These are phyloP conservation scores for Phtheirospermum japonicum DNA, from an alignment of 257 asterid genomes.

Conservation along the genomic window DNA sequence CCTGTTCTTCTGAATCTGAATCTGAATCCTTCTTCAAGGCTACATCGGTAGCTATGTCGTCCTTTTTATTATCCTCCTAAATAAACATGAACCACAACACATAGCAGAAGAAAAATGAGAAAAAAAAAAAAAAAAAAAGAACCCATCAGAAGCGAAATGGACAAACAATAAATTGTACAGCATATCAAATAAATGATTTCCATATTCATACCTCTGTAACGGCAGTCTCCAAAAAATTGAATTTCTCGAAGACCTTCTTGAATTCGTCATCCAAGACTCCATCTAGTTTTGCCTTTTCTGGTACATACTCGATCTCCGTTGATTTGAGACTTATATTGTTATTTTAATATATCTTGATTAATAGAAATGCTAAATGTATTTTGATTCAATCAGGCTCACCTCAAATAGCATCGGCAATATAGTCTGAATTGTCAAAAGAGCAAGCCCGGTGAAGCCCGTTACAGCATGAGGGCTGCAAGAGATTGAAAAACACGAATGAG, in stretches of 20 bases:
- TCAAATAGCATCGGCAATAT: too few species aligned
- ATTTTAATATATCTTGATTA: too few species aligned
- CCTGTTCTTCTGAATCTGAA: slow-evolving; percentile 83
- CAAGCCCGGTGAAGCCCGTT: too few species aligned
- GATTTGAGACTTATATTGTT: too few species aligned
- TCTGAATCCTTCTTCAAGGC: slow-evolving; percentile 72
- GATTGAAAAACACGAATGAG: too few species aligned
- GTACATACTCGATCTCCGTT: slow-evolving; percentile 91
- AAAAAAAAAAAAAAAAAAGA: neutral
- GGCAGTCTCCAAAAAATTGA: slow-evolving; percentile 52
- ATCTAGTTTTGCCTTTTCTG: slow-evolving; percentile 74
- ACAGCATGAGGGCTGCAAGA: too few species aligned
- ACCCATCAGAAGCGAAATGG: slow-evolving; percentile 5
- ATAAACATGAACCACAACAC: too few species aligned
- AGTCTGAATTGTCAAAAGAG: too few species aligned
- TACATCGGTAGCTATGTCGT: slow-evolving; percentile 53
- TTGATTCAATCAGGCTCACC: too few species aligned
- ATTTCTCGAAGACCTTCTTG: slow-evolving; percentile 85
- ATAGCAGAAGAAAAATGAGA: slow-evolving; percentile 4
- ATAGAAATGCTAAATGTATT: too few species aligned
- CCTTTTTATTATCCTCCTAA: slow-evolving; percentile 71
- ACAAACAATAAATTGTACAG: neutral
- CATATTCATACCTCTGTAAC: slow-evolving; percentile 57
- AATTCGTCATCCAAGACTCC: slow-evolving; percentile 71
- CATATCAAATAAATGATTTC: slow-evolving; percentile 2